Evolutionary conservation across 768 basidiomycete species (phyloP), one percentile per base, ranked within the genome.

Genomic region (Macrolepiota dolichaula): DNA sequence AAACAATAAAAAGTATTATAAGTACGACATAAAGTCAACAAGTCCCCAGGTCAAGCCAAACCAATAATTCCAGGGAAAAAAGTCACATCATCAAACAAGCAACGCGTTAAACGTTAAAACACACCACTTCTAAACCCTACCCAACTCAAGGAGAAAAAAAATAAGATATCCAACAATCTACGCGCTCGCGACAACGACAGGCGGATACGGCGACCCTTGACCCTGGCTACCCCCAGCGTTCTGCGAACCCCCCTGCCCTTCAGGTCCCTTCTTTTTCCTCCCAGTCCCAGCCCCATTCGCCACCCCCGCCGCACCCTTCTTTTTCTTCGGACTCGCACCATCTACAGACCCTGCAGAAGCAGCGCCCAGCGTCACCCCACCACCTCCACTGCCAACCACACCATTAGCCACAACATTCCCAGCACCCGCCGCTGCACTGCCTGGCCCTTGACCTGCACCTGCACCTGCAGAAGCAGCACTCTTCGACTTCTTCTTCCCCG

Each of bases 401-500:
- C 71, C 67, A n/a, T 32, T 32, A 32, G 29, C 29, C 7, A 32
- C 7, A 32, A 3, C 7, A 3, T 7, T 7, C 29, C 29, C 29
- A 32, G 29, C 29, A 7, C 29, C 29, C 29, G 29, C 29, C 29
- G 29, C 29, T 7, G 29, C 29, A 32, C 29, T 17, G n/a, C 40
- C 40, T 17, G 70, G 70, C 25, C 65, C 61, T 64, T 27, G 57
- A 35, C 46, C 62, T 63, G 71, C 60, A 66, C 67, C 64, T 59
- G 68, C 36, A 57, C 73, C 62, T 13, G 61, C 66, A 29, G 55
- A 63, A n/a, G 52, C 59, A 22, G 58, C 29, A n/a, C 58, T 67
- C 36, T 63, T 63, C 54, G 53, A 55, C 81, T 91, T 92, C 82
- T 92, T 93, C 71, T 56, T 55, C 24, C 82, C 72, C 11, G 76